Base-by-base conservation (phyloP, 164 flowering plant genomes). In the Annona squamosa region DNA sequence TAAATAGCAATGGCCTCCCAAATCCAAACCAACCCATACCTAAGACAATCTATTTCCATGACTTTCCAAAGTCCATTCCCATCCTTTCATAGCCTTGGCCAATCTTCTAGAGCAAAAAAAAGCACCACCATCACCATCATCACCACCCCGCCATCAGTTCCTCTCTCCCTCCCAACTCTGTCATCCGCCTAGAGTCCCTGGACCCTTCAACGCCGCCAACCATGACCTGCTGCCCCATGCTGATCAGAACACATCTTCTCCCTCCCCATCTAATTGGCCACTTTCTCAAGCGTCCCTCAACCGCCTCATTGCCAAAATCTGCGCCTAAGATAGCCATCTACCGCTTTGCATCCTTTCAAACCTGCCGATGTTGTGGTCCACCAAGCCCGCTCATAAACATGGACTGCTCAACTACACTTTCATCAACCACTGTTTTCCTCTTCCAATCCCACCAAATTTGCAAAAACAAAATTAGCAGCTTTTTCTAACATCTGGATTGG, bases 21-120 rank as follows among this genome's bases (percentile, higher is more conserved):
- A 26, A 26, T 26, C 37, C 37, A 26, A 26, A 26, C 37, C 37
- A 26, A 26, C 37, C 37, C 37, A 26, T 26, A 26, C 37, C 37
- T 26, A 26, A 26, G 37, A 26, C 37, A 26, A 26, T 26, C 37
- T 73, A 43, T 26, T 73, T 3, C 76, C 76, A 0, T 74, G 59
- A 61, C 45, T 74, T 67, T 63, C 76, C 10, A 66, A 69, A 37
- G 76, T 71, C 59, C 76, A 74, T 69, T 19, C 68, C 72, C 68
- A n/a, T 43, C 76, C 71, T 37, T 74, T 68, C 71, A 1, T 61
- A 9, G 67, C 71, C 1, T 3, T 74, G 16, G 76, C 76, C 7
- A 12, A 17, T 0, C 52, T 43, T 2, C 48, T 74, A 3, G 68
- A 18, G 3, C 45, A 26, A 3, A 48, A 46, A 43, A 48, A n/a